Evolutionary conservation across 169 alveolate species (phyloP), one percentile per base, ranked within the genome.

Genomic region (Plasmodium ovale): DNA sequence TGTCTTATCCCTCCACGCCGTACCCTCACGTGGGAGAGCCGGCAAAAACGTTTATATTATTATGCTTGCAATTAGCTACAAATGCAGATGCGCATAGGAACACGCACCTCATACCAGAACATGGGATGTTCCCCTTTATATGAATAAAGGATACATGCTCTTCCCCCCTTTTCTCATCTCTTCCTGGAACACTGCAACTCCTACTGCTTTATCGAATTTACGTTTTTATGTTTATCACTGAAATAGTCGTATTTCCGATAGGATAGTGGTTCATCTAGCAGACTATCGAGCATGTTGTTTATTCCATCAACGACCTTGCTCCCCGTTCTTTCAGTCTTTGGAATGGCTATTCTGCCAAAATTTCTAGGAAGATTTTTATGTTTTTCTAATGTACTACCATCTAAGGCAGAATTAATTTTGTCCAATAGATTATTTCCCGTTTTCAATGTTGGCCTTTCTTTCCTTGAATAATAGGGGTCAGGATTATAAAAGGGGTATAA

Each of bases 401-500:
- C 91, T 27, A 84, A 44, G 16, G 91, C 85, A 19, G 64, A 68
- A 68, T 84, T 84, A 12, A 84, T 68, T 53, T 84, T 84, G 29
- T 84, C 91, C 16, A 84, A 21, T 16, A 84, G n/a, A 67, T 39
- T 54, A 31, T 56, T 67, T 67, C 91, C 91, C 14, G 91, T 84
- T 56, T 84, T 65, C 21, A 84, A 67, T 25, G 91, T 84, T 35
- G 91, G 91, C 44, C 91, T 37, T 68, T 84, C 91, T 33, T 39
- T 33, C 68, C 91, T 84, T 16, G 91, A n/a, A 44, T 84, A 84
- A 29, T 12, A n/a, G 6, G 84, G 91, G 27, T 84, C 91, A n/a
- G 91, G 91, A 42, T 84, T 84, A 53, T 84, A 84, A 84, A 84
- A 84, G 3, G 91, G 91, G 44, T 84, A 37, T 47, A 84, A 53